Base-by-base conservation (phyloP, 306 rosid species). In the Cucurbita ficifolia region DNA sequence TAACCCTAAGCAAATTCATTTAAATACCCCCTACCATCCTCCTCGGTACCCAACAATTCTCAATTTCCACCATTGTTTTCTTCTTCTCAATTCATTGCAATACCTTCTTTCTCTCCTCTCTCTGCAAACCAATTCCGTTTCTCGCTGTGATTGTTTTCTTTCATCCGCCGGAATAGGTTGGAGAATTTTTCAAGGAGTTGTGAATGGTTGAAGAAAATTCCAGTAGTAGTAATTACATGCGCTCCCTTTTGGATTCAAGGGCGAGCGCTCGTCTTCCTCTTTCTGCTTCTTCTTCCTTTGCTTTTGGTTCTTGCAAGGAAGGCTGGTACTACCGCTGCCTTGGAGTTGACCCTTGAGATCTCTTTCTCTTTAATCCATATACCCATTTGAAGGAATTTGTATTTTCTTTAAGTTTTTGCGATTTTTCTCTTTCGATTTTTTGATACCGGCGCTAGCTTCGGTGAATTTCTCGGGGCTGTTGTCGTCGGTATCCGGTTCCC, bases 311-410 rank as follows among this genome's bases (percentile, higher is more conserved):
- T 45, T 94, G 97, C 96, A 94, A 87, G 78, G 88, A 89, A 73
- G 96, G 87, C 84, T 94, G 99, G 99, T 94, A 94, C 88, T 94
- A 80, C 86, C 99, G 99, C 88, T 94, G 99, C 96, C 78, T 89
- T 36, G 99, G 99, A 76, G 79, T 91, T 74, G 99, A 91, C 92
- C 97, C 99, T 9, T 92, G 84, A 91, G 50, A 33, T 10, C 4
- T 40, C 50, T 38, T 1, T 7, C 17, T 22, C 0, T 72, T 7
- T 8, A 14, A 0, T 70, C 5, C 38, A 57, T 22, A 43, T 9
- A 35, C 40, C 39, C 73, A 24, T 40, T 68, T 12, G 21, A 46
- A 43, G 39, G 54, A 43, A 5, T 40, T 65, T 24, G 42, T 10
- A 3, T 68, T 46, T 75, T 48, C 16, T 6, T 3, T 5, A 53